Conservation (phyloP, 148 eudicot genomes). For the Amaranthus cruentus region DNA sequence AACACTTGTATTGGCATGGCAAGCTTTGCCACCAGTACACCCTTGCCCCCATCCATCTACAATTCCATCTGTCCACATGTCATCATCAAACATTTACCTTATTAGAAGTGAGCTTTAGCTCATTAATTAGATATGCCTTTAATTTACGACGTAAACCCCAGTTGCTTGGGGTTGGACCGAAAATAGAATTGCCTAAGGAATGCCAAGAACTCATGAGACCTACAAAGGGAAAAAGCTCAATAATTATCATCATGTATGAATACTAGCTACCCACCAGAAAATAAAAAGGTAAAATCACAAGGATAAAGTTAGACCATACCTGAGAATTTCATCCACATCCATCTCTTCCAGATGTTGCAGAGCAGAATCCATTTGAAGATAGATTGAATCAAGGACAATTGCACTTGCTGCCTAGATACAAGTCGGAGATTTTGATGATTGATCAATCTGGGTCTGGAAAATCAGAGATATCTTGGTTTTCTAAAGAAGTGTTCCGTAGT, state of each 20-base stretch:
- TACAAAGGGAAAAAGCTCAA: constrained; percentile 30
- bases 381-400: constrained; percentile 34
- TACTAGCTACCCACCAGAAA: neutral
- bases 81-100: constrained; percentile 48
- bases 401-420: constrained; percentile 25
- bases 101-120: constrained; percentile 56
- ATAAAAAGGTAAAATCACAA: neutral
- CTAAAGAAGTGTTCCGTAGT: constrained; percentile 83
- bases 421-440: constrained; percentile 20
- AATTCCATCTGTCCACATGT: constrained; percentile 41
- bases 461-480: constrained; percentile 39
- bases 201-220: constrained; percentile 78
- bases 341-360: constrained; percentile 39
- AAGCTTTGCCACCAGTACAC: constrained; percentile 27
- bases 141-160: constrained; percentile 79
- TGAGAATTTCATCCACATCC: constrained; percentile 49
- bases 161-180: constrained; percentile 42
- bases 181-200: constrained; percentile 44
- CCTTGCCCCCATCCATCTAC: constrained; percentile 54
- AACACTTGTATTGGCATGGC: constrained; percentile 27
- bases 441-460: constrained; percentile 25
- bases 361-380: constrained; percentile 60
- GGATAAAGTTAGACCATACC: constrained; percentile 30
- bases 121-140: constrained; percentile 58
- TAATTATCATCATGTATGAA: neutral